Percentiles rank a stretch among this genome's conserved stretches.
phyloP scores from a whole-genome alignment of 2,329 filamentous ascomycete species.

The Stemphylium vesicarium region DNA sequence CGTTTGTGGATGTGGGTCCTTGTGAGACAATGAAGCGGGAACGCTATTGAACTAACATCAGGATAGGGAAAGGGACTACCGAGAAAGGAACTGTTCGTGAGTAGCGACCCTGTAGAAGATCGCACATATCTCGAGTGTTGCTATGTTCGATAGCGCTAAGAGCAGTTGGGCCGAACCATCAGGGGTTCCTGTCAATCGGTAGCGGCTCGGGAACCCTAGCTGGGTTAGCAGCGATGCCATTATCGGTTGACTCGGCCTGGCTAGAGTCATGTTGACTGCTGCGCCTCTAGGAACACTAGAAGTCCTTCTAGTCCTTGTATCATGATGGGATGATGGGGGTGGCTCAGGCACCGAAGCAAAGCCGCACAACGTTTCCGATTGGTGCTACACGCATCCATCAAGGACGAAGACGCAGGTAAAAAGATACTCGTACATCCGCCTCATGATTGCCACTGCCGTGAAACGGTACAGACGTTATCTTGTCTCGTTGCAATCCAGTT shows the following conservation, averaged over 20 bases:
- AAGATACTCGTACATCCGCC: not conserved
- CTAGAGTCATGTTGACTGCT: conserved; percentile 12
- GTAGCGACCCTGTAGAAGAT: conserved; percentile 2
- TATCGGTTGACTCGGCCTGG: conserved; percentile 4
- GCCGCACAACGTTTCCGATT: not conserved
- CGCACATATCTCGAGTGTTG: conserved; percentile 5
- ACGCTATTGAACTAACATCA: conserved; percentile 1
- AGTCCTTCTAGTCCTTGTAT: not conserved
- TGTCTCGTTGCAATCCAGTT: not conserved
- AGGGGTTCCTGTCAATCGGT: conserved; percentile 6
- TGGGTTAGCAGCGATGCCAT: conserved; percentile 8
- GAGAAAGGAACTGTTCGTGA: conserved; percentile 8
- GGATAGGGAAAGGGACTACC: not conserved
- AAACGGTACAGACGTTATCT: not conserved
- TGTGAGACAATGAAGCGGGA: conserved; percentile 4
- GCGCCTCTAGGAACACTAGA: conserved; percentile 6
- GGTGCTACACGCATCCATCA: not conserved
- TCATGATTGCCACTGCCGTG: not conserved
- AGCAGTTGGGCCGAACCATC: not conserved
- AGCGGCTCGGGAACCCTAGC: conserved; percentile 10
- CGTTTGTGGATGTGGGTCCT: conserved; percentile 1
- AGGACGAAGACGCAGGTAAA: not conserved
- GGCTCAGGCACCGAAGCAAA: not conserved
- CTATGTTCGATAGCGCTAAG: conserved; percentile 8
- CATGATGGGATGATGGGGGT: not conserved